phyloP scores from a whole-genome alignment of 2,329 filamentous ascomycete genomes.

The Xylariales sp. region DNA sequence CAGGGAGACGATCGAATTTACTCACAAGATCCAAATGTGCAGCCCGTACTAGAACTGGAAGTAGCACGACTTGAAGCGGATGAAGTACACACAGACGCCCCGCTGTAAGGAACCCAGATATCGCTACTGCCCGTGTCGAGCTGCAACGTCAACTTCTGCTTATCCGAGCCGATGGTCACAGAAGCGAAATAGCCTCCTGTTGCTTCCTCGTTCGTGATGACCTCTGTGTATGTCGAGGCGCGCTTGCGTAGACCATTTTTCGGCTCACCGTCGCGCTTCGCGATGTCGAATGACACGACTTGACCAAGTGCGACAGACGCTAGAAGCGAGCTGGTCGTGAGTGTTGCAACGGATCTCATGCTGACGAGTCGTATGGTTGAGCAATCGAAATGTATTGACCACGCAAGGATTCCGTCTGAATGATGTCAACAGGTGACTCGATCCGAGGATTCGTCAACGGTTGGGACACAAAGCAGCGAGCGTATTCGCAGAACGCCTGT shows the following conservation, averaged over 20 bases:
- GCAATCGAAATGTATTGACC: background rate
- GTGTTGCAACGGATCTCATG: constrained; percentile 20
- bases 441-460: background rate
- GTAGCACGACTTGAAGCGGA: constrained; percentile 7
- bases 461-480: background rate
- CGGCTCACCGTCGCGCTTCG: constrained; percentile 26
- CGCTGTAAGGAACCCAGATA: constrained; percentile 50
- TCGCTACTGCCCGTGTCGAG: constrained; percentile 64
- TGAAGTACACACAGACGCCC: constrained; percentile 34
- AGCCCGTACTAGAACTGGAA: constrained; percentile 23
- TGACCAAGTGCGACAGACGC: constrained; percentile 24
- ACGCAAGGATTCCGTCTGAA: no score
- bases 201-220: constrained; percentile 38
- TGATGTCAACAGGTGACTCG: no score
- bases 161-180: constrained; percentile 52
- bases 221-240: constrained; percentile 34
- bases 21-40: constrained; percentile 44
- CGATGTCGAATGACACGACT: constrained; percentile 46
- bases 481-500: background rate
- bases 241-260: constrained; percentile 29
- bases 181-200: constrained; percentile 53
- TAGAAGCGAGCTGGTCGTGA: constrained; percentile 23
- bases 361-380: background rate
- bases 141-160: constrained; percentile 52
- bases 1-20: no score